phyloP scores from a whole-genome alignment of 202 grass and related monocot species.

The Panicum virgatum region DNA sequence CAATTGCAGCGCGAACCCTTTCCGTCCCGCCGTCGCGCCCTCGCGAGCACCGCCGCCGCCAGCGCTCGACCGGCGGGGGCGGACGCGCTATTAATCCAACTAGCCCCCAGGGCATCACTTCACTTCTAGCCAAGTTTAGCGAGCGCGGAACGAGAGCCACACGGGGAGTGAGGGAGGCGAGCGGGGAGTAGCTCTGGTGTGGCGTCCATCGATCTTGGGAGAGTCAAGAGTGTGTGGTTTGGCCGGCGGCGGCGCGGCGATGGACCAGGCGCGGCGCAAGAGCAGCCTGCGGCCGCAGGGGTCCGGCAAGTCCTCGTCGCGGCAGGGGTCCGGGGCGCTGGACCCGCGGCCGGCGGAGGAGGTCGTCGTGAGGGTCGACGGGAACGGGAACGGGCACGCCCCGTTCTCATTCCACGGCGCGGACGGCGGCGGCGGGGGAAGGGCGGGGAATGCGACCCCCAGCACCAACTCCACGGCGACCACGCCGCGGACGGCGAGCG shows the following conservation, averaged over 20 bases:
- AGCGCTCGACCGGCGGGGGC: not conserved
- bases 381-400: constrained; percentile 34
- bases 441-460: constrained; percentile 36
- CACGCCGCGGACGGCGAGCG: not conserved
- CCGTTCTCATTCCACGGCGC: constrained; percentile 20
- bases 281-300: constrained; percentile 47
- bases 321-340: not conserved
- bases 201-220: not conserved
- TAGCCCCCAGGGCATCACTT: not conserved
- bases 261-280: constrained; percentile 42
- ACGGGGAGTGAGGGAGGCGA: not conserved
- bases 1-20: too few species aligned
- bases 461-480: not conserved
- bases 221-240: not conserved
- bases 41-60: not conserved
- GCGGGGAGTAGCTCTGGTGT: not conserved
- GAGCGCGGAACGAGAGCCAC: not conserved
- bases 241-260: constrained; percentile 21
- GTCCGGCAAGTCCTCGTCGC: constrained; percentile 45
- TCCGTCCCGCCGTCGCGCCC: constrained; percentile 17
- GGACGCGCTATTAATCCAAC: constrained; percentile 14
- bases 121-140: not conserved
- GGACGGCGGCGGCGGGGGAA: not conserved
- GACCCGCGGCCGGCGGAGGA: constrained; percentile 38
- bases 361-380: constrained; percentile 77